Percentiles rank a stretch among this genome's conserved stretches.
Evolutionary conservation across 2,329 filamentous ascomycete species (phyloP).

Genomic region (Talaromyces sp.): DNA sequence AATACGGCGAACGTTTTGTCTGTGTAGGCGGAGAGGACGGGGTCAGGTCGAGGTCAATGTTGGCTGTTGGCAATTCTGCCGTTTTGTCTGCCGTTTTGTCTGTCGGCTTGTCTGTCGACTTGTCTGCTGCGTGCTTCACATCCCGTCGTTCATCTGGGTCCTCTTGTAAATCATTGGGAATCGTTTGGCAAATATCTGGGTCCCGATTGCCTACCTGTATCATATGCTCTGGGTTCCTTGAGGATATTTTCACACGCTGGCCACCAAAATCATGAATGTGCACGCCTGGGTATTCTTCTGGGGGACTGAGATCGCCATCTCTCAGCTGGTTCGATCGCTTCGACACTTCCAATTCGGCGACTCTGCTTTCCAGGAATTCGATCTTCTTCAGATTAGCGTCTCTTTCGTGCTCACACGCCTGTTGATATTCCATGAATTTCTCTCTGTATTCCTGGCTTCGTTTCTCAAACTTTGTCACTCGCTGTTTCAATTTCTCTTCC

Average conservation of each 20-base stretch:
- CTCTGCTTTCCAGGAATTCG: slow-evolving; percentile 27
- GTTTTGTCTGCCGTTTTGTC: not conserved
- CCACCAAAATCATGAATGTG: slow-evolving; percentile 10
- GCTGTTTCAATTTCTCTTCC: slow-evolving; percentile 36
- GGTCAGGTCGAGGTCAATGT: not conserved
- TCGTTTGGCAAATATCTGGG: not conserved
- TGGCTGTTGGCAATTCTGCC: not conserved
- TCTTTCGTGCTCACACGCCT: slow-evolving; percentile 32
- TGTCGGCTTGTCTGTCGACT: not conserved
- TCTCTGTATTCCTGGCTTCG: slow-evolving; percentile 37
- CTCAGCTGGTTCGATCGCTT: slow-evolving; percentile 16
- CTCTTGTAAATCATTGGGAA: slow-evolving; percentile 1
- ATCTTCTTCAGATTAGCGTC: slow-evolving; percentile 35
- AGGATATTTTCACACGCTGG: not conserved
- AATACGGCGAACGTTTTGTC: not conserved
- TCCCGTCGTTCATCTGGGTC: slow-evolving; percentile 17
- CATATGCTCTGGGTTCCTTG: not conserved
- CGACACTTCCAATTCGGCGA: slow-evolving; percentile 24
- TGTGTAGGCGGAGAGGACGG: not conserved
- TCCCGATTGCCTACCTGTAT: slow-evolving; percentile 5
- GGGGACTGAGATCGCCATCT: slow-evolving; percentile 21
- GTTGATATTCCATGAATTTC: slow-evolving; percentile 34
- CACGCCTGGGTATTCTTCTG: slow-evolving; percentile 23
- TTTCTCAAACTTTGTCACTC: slow-evolving; percentile 33
- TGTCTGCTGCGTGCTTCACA: slow-evolving; percentile 5